Evolutionary conservation across 2,329 filamentous ascomycete genomes (phyloP).

Genomic region (Exophiala bonariae): DNA sequence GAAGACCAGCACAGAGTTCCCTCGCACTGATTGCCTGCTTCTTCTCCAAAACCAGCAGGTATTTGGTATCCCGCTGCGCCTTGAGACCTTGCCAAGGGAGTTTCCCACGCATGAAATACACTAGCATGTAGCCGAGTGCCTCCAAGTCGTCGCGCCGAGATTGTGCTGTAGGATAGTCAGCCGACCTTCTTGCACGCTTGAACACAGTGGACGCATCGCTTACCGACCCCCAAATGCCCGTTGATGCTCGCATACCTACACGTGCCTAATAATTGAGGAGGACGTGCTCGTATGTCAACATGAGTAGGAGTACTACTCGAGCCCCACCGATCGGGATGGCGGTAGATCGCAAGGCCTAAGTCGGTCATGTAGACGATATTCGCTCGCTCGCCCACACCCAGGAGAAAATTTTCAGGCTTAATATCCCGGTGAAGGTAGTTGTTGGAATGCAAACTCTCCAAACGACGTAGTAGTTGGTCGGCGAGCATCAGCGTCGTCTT

Average conservation of each 20-base stretch:
- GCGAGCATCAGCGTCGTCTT: constrained; percentile 34
- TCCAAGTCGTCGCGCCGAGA: constrained; percentile 22
- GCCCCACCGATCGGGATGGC: constrained; percentile 1
- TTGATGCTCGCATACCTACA: constrained; percentile 29
- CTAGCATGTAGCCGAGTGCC: constrained; percentile 67
- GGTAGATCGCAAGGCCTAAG: constrained; percentile 31
- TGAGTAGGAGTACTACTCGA: constrained; percentile 1
- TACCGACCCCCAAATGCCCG: constrained; percentile 24
- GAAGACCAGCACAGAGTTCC: constrained; percentile 26
- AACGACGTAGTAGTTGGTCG: constrained; percentile 30
- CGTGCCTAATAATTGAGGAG: constrained; percentile 25
- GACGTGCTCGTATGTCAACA: not conserved
- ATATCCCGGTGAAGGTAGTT: constrained; percentile 31
- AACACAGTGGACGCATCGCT: constrained; percentile 10
- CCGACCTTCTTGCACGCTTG: constrained; percentile 5
- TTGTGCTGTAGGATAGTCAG: constrained; percentile 15
- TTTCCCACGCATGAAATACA: constrained; percentile 72
- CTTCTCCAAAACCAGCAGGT: constrained; percentile 22
- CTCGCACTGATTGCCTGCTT: constrained; percentile 23
- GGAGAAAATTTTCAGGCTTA: constrained; percentile 34
- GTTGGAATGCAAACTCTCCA: constrained; percentile 29
- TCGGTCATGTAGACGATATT: constrained; percentile 32
- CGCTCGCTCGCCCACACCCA: constrained; percentile 27
- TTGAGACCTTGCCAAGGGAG: constrained; percentile 73
- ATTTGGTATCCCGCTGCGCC: constrained; percentile 23